phyloP scores from a whole-genome alignment of 169 alveolate genomes.

The Cryptosporidium sp. region DNA sequence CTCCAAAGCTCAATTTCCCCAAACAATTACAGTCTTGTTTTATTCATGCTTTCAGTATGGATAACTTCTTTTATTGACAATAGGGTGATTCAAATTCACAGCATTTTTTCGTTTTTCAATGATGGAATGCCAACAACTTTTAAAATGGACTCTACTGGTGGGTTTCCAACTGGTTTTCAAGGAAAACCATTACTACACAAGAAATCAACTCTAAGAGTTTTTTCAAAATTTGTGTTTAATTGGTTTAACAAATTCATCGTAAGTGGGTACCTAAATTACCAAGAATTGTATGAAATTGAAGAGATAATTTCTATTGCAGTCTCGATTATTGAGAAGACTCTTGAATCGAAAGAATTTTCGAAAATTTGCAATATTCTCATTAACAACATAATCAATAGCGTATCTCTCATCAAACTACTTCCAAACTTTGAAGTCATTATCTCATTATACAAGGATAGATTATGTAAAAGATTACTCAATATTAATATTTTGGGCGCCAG shows the following conservation, averaged over 20 bases:
- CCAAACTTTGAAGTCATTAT: slow-evolving; percentile 35
- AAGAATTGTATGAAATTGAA: not conserved
- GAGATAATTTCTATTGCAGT: not conserved
- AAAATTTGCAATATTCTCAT: slow-evolving; percentile 10
- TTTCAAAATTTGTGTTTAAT: not conserved
- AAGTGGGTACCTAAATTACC: not conserved
- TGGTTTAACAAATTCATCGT: slow-evolving; percentile 1
- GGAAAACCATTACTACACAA: not conserved
- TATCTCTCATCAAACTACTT: slow-evolving; percentile 15
- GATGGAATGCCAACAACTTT: not conserved
- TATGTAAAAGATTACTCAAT: slow-evolving; percentile 29
- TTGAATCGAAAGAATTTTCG: not conserved
- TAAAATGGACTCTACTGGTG: not conserved
- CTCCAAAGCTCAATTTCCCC: slow-evolving; percentile 28
- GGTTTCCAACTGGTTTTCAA: not conserved
- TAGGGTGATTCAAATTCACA: slow-evolving; percentile 22
- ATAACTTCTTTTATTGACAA: slow-evolving; percentile 56
- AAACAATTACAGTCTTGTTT: not conserved
- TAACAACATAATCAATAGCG: slow-evolving; percentile 6
- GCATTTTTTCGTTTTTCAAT: not conserved
- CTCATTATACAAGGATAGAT: slow-evolving; percentile 53
- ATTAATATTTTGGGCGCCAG: slow-evolving; percentile 3
- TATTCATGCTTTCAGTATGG: slow-evolving; percentile 45
- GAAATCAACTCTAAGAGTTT: not conserved
- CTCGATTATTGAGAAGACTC: not conserved